Conservation (phyloP, 805 yeast genomes). For the Myxozyma neotropica region DNA sequence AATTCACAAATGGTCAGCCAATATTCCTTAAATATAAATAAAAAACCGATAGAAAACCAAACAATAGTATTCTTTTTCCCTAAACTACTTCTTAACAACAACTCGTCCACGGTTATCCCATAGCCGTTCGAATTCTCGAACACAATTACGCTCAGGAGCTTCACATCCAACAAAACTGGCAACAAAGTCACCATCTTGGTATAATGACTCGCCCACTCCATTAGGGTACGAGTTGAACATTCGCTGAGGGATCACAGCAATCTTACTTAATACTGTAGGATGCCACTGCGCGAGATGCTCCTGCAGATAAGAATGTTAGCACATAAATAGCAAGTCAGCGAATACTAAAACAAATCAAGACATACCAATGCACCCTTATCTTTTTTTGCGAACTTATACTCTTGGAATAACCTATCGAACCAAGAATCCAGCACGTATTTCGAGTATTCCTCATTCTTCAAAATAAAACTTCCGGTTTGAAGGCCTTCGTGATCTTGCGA, state of each 20-base stretch:
- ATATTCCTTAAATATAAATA: neutral
- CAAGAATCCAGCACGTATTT: slow-evolving; percentile 76
- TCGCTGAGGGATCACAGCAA: slow-evolving; percentile 71
- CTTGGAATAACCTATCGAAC: slow-evolving; percentile 70
- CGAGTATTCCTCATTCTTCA: slow-evolving; percentile 66
- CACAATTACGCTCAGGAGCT: slow-evolving; percentile 30
- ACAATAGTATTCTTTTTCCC: too few species aligned
- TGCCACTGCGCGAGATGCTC: slow-evolving; percentile 91
- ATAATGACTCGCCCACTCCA: slow-evolving; percentile 37
- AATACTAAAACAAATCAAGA: neutral
- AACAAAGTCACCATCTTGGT: slow-evolving; percentile 43
- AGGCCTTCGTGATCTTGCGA: slow-evolving; percentile 70
- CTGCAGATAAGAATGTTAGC: neutral
- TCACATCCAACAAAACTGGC: slow-evolving; percentile 35
- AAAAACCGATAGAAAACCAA: neutral
- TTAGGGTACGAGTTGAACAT: slow-evolving; percentile 48
- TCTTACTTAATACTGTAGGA: slow-evolving; percentile 70
- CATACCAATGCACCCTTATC: slow-evolving; percentile 61
- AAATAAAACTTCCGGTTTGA: slow-evolving; percentile 70
- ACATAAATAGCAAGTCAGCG: too few species aligned
- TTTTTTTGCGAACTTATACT: slow-evolving; percentile 62
- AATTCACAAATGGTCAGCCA: too few species aligned
- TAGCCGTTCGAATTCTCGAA: slow-evolving; percentile 31
- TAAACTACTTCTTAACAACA: slow-evolving; percentile 6
- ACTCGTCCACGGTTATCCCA: slow-evolving; percentile 33